Evolutionary conservation across 2,329 filamentous ascomycete genomes (phyloP), one percentile per base, ranked within the genome.

Genomic region (Aspergillus flavus): DNA sequence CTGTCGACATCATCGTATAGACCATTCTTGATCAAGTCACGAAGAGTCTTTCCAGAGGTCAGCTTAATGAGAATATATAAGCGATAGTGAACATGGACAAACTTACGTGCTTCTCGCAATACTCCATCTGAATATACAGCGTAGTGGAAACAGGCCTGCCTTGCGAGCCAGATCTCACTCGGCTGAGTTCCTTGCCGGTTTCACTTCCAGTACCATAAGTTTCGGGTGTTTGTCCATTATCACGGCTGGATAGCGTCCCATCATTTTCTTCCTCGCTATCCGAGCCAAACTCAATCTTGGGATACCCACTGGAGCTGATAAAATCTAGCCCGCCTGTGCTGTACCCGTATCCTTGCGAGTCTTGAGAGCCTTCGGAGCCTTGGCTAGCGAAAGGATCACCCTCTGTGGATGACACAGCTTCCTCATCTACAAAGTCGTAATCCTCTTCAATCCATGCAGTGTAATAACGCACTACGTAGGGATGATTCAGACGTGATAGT

Each of bases 121-220:
- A 96, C 75, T 99, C 95, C 95, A 99, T 99, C 64, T 96, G 95
- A 61, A 99, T 98, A 75, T 97, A 99, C 48, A 99, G 84, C 7
- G 94, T 89, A 0, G 91, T 94, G 58, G 86, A 87, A 64, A 86
- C 85, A 4, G 86, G 82, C 61, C 85, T 82, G 23, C 81, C 80
- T 60, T 79, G 78, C 16, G 83, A 83, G 58, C 80, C 80, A 21
- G 83, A 83, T 58, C 79, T 77, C 53, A 78, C 76, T 12, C 81
- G 75, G 66, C 67, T 79, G 68, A 78, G 69, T 53, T 80, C 79
- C 39, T 69, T 71, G 30, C 76, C 69, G 6, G 72, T 69, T 41
- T 64, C 72, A 57, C 69, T 75, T 43, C 65, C 69, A 0, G 68
- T 69, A 36, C 62, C 65, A 43, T 64, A 71, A 1, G 64, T 68